Evolutionary conservation across 164 flowering plant genomes (phyloP), one percentile per base, ranked within the genome.

Genomic region (Hamamelis virginiana): DNA sequence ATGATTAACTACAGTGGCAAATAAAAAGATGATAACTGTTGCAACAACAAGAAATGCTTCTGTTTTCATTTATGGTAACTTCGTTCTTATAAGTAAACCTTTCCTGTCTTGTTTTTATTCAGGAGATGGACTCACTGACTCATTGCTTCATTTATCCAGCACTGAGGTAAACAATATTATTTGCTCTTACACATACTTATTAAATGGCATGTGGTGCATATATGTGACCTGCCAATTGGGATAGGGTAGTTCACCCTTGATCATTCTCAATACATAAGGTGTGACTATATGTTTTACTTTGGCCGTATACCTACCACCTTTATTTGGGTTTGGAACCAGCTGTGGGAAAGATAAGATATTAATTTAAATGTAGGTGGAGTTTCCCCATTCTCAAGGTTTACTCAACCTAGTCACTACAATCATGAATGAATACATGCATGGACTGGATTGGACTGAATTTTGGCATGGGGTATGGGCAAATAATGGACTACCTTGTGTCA

Each of bases 121-220:
- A 87, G 98, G 91, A 73, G 96, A 91, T 80, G 98, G 97, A 56
- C 87, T 94, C 45, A 90, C 93, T 14, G 97, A 94, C 72, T 88
- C 93, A 1, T 77, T 94, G 71, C 83, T 53, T 9, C 94, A 88
- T 65, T 76, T 94, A 73, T 84, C 97, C 9, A 86, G 87, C 72
- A 51, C 83, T 45, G 87, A 94, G 90, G 97, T 92, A 82, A 74
- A 72, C 5, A 19, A n/a, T 47, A 26, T 53, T 60, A n/a, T 16
- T 23, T 72, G 28, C 69, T 22, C 21, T 59, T 55, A 52, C 19
- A 9, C 41, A 33, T 33, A 52, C 9, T 13, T 10, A 28, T 53
- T 50, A 27, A 47, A 47, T 46, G 12, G 10, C 10, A 8, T 12
- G 22, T 4, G 46, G 43, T 53, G 1, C 27, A 18, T 28, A 46